Conservation (phyloP, 2,329 filamentous ascomycete species). For the Bipolaris cookei region DNA sequence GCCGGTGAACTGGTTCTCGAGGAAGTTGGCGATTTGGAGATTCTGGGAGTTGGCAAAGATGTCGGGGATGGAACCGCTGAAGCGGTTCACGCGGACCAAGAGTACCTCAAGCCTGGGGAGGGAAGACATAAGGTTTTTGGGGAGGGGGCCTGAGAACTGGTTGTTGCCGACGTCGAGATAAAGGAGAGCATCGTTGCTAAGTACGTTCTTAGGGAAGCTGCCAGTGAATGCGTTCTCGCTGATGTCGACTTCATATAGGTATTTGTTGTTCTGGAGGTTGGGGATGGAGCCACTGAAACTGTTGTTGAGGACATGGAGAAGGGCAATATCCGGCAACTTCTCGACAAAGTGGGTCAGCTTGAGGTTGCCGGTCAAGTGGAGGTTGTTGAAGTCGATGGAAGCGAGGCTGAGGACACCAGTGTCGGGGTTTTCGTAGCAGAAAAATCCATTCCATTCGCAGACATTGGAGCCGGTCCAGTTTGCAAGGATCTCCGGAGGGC, state of each 20-base stretch:
- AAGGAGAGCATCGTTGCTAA: neutral
- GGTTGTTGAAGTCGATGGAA: neutral
- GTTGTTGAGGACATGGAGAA: neutral
- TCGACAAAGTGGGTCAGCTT: neutral
- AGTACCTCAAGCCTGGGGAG: neutral
- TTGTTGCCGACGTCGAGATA: conserved; percentile 1
- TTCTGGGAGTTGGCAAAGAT: too few relatives aligned
- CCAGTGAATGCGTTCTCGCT: neutral
- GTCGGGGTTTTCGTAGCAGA: neutral
- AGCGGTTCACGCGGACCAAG: neutral
- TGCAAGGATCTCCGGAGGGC: neutral
- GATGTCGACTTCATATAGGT: neutral
- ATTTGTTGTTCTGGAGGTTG: neutral
- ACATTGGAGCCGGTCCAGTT: neutral
- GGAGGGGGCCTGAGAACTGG: neutral
- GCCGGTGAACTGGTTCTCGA: neutral
- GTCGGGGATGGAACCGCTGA: neutral
- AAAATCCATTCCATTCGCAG: neutral
- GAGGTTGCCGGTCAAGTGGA: neutral
- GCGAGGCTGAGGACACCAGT: neutral
- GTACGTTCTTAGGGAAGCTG: neutral
- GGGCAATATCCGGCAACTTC: neutral
- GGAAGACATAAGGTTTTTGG: neutral
- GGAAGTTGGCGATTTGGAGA: neutral
- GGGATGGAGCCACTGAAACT: neutral